Conservation (phyloP, 257 asterid species). For the Capsicum rhomboideum region DNA sequence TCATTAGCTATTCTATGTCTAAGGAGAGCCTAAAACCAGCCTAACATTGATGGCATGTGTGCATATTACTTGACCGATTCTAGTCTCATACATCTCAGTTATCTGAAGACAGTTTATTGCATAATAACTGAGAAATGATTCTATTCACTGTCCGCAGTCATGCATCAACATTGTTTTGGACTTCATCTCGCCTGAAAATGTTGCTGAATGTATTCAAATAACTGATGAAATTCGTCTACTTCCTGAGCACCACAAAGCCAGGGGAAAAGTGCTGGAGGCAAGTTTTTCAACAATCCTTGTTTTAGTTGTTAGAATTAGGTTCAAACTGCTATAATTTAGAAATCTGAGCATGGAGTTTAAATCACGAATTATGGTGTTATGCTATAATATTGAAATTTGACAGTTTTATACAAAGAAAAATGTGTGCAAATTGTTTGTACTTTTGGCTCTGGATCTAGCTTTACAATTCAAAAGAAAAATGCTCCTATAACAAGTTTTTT, state of each 20-base stretch:
- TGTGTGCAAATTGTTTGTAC: neutral
- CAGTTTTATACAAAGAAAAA: neutral
- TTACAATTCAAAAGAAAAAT: neutral
- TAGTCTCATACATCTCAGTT: neutral
- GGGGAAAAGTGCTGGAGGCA: slow-evolving; percentile 69
- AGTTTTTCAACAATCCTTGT: neutral
- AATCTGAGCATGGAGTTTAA: neutral
- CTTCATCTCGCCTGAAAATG: slow-evolving; percentile 95
- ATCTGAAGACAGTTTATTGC: too few species aligned
- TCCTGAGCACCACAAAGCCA: slow-evolving; percentile 73
- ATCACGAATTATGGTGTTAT: neutral
- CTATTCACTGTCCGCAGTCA: slow-evolving; percentile 41
- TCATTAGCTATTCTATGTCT: neutral
- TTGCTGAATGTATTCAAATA: slow-evolving; percentile 58
- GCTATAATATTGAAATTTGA: too few species aligned
- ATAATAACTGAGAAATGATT: neutral
- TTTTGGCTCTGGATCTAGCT: neutral
- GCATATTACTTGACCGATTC: neutral
- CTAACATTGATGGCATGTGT: neutral
- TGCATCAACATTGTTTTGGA: slow-evolving; percentile 69
- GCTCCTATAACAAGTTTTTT: neutral
- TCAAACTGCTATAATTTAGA: neutral
- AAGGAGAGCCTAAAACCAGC: neutral
- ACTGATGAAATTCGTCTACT: slow-evolving; percentile 80
- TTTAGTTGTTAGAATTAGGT: neutral